A percentile compares a stretch with the other conserved stretches of the same genome.
phyloP scores from a whole-genome alignment of 1,284 basidiomycete species.

The Puccinia coronata region DNA sequence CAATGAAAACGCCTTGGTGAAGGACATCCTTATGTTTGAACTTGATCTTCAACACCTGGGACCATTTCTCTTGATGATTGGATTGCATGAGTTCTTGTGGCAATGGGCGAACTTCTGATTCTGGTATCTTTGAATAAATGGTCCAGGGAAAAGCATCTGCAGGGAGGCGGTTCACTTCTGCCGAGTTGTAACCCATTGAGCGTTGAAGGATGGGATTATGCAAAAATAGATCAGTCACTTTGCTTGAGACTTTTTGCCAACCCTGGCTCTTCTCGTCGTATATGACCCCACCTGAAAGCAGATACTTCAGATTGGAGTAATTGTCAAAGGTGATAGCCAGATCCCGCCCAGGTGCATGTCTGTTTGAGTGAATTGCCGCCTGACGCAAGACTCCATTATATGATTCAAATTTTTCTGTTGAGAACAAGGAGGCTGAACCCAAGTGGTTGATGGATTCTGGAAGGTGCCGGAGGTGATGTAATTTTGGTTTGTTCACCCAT shows the following conservation, averaged over 20 bases:
- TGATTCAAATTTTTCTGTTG: constrained; percentile 5
- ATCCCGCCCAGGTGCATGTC: not conserved
- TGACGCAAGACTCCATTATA: constrained; percentile 11
- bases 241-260: not conserved
- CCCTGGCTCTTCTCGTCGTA: not conserved
- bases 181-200: not conserved
- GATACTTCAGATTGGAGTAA: not conserved
- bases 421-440: not conserved
- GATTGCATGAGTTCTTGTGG: not conserved
- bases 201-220: not conserved
- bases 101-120: not conserved
- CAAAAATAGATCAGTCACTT: not conserved
- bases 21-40: not conserved
- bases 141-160: not conserved
- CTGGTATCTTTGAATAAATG: not conserved
- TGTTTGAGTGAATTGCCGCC: constrained; percentile 19
- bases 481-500: constrained; percentile 14
- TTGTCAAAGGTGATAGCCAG: not conserved
- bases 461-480: constrained; percentile 6
- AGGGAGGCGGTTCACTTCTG: not conserved
- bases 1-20: not conserved
- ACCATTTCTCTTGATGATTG: not conserved
- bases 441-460: constrained; percentile 49
- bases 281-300: not conserved
- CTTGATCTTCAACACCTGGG: not conserved